Evolutionary conservation across 2,329 filamentous ascomycete species (phyloP).

Genomic region (Nemania sp.): DNA sequence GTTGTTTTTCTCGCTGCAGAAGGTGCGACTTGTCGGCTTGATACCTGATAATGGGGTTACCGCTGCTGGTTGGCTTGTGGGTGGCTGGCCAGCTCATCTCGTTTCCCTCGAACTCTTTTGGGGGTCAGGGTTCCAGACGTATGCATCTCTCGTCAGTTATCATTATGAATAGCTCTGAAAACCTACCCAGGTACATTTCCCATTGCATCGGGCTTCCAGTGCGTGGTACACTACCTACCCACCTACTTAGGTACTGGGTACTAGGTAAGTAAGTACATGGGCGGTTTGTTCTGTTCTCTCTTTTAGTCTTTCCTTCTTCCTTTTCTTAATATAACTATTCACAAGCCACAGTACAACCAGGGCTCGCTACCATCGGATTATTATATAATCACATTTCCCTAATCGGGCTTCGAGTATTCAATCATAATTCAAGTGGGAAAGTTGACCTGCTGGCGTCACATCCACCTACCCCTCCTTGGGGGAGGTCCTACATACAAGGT

Average conservation of each 20-base stretch:
- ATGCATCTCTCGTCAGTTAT: background rate
- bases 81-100: background rate
- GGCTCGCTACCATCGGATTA: background rate
- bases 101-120: background rate
- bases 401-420: background rate
- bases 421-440: no score
- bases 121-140: no score
- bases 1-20: background rate
- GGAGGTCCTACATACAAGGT: no score
- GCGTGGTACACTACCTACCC: no score
- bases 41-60: conserved; percentile 5
- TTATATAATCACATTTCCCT: background rate
- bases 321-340: no score
- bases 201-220: no score
- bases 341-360: background rate
- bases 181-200: no score
- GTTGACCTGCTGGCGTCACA: background rate
- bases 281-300: no score
- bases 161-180: no score
- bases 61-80: background rate
- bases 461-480: conserved; percentile 1
- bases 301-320: no score
- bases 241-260: no score
- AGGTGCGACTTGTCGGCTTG: conserved; percentile 1
- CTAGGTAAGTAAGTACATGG: no score